A percentile compares a stretch with the other conserved stretches of the same genome.
phyloP scores from a whole-genome alignment of 202 grass and related monocot genomes.

The Digitaria exilis region DNA sequence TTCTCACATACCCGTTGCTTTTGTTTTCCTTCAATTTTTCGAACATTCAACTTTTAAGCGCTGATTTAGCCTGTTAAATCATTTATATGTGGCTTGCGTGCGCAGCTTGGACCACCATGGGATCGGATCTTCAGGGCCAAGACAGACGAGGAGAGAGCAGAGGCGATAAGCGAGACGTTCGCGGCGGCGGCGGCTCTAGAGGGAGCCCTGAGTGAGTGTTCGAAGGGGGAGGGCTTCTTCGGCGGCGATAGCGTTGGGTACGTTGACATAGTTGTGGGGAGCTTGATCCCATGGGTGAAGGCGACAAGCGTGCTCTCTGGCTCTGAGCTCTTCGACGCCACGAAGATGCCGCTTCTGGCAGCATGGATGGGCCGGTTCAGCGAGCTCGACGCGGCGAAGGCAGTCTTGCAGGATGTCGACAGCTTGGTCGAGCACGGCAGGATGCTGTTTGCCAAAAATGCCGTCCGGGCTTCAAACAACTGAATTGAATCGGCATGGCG shows the following conservation, averaged over 20 bases:
- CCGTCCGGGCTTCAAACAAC: not conserved
- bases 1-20: not conserved
- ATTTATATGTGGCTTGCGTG: not conserved
- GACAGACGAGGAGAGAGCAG: constrained; percentile 26
- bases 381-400: constrained; percentile 24
- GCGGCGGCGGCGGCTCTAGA: constrained; percentile 12
- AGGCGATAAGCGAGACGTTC: not conserved
- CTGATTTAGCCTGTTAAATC: not conserved
- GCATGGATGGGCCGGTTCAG: constrained; percentile 40
- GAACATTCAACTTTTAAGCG: too few relatives aligned
- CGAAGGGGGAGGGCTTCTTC: constrained; percentile 47
- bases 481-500: not conserved
- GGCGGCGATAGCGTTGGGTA: constrained; percentile 39
- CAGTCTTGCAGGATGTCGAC: constrained; percentile 11
- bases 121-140: not conserved
- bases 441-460: not conserved
- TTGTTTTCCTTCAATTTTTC: too few relatives aligned
- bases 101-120: constrained; percentile 17
- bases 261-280: constrained; percentile 42
- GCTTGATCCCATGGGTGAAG: not conserved
- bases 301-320: not conserved
- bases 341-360: constrained; percentile 33
- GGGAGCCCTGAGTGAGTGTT: constrained; percentile 12
- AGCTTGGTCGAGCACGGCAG: not conserved
- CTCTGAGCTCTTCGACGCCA: constrained; percentile 19